Evolutionary conservation across 2,329 filamentous ascomycete genomes (phyloP).

Genomic region (Venturia carpophila): DNA sequence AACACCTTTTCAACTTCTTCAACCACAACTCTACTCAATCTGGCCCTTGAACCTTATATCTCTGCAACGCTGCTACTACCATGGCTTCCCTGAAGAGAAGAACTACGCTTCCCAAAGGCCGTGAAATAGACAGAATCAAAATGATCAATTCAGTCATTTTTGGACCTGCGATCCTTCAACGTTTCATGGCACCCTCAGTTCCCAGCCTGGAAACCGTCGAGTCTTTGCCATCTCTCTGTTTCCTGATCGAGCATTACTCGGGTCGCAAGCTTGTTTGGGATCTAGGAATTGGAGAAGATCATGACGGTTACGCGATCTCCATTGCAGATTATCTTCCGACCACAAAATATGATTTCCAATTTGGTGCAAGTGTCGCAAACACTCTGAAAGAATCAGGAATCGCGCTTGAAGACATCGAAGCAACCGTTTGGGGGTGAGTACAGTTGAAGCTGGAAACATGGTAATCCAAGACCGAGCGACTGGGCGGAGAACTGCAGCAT

Average conservation of each 20-base stretch:
- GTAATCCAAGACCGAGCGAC: too few species aligned
- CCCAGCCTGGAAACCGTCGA: not conserved
- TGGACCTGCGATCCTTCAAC: not conserved
- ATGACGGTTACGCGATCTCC: slow-evolving; percentile 32
- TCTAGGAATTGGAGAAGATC: slow-evolving; percentile 41
- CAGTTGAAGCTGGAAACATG: too few species aligned
- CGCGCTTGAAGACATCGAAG: slow-evolving; percentile 26
- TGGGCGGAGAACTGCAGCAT: too few species aligned
- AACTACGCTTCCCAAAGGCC: not conserved
- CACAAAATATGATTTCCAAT: not conserved
- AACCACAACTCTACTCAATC: not conserved
- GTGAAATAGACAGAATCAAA: not conserved
- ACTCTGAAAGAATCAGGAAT: slow-evolving; percentile 31
- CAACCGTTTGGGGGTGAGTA: slow-evolving; percentile 28
- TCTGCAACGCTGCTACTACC: not conserved
- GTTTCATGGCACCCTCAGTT: slow-evolving; percentile 4
- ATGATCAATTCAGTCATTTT: slow-evolving; percentile 8
- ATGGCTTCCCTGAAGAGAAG: not conserved
- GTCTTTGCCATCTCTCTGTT: slow-evolving; percentile 28
- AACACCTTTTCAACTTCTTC: not conserved
- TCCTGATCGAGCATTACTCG: slow-evolving; percentile 40
- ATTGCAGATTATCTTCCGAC: slow-evolving; percentile 3
- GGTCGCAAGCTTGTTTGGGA: slow-evolving; percentile 40
- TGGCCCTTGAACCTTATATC: not conserved
- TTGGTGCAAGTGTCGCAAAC: slow-evolving; percentile 35